Conservation (phyloP, 257 asterid genomes). For the Nyctanthes arbortristis region DNA sequence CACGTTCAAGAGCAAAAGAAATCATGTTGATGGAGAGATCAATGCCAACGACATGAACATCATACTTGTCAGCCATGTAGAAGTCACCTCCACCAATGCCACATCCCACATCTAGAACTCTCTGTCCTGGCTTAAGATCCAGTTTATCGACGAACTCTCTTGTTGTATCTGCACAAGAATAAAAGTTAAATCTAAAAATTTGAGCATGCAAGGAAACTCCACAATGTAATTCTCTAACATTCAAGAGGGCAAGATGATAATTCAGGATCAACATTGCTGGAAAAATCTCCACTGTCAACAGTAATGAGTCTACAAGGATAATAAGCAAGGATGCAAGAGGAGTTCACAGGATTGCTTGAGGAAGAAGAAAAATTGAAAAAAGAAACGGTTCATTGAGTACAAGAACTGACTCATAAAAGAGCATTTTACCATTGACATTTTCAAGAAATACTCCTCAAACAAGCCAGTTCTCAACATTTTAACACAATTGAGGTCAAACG, state of each 20-base stretch:
- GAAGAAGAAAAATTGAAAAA: not conserved
- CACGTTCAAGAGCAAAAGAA: slow-evolving; percentile 92
- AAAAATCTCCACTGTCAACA: not conserved
- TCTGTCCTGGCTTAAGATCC: slow-evolving; percentile 88
- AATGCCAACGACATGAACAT: slow-evolving; percentile 89
- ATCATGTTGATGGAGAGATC: slow-evolving; percentile 94
- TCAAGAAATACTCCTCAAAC: not conserved
- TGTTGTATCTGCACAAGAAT: slow-evolving; percentile 77
- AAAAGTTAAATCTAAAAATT: slow-evolving; percentile 1
- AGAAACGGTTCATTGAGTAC: not conserved
- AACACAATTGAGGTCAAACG: not conserved
- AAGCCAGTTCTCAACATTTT: not conserved
- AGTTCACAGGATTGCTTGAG: not conserved
- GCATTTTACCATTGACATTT: not conserved
- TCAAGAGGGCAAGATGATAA: not conserved
- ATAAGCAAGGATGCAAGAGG: not conserved
- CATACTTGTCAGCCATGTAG: slow-evolving; percentile 88
- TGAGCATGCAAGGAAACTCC: not conserved
- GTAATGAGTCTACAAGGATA: not conserved
- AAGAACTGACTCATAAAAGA: not conserved
- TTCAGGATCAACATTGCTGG: slow-evolving; percentile 4
- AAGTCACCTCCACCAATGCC: slow-evolving; percentile 99
- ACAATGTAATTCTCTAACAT: not conserved
- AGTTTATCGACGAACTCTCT: slow-evolving; percentile 75
- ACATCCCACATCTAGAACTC: slow-evolving; percentile 95